phyloP scores from a whole-genome alignment of 2,329 filamentous ascomycete species.

The Rutstroemia sp. region DNA sequence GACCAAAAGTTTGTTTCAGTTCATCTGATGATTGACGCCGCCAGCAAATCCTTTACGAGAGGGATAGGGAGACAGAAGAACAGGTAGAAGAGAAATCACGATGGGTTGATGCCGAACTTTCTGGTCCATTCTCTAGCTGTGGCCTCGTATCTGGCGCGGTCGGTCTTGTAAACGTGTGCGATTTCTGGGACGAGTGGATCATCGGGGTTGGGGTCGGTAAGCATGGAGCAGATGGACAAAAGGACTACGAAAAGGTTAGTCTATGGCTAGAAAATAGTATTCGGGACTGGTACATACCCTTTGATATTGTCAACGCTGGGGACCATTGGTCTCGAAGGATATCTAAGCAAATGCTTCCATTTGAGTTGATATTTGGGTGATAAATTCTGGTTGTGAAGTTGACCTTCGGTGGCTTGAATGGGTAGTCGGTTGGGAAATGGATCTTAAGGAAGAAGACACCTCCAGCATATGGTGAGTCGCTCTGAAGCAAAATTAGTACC shows the following conservation, averaged over 20 bases:
- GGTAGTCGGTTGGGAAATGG: slow-evolving; percentile 99
- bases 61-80: slow-evolving; percentile 14
- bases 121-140: slow-evolving; percentile 97
- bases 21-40: slow-evolving; percentile 19
- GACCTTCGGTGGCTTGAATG: slow-evolving; percentile 99
- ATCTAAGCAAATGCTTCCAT: slow-evolving; percentile 97
- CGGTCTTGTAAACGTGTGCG: slow-evolving; percentile 99
- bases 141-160: slow-evolving; percentile 89
- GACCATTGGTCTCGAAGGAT: slow-evolving; percentile 99
- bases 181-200: slow-evolving; percentile 98
- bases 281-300: slow-evolving; percentile 55
- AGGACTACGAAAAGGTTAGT: slow-evolving; percentile 54
- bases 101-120: slow-evolving; percentile 82
- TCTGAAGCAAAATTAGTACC: slow-evolving; percentile 4
- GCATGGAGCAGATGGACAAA: slow-evolving; percentile 98
- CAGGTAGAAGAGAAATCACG: slow-evolving; percentile 15
- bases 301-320: slow-evolving; percentile 94
- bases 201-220: slow-evolving; percentile 98
- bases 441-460: slow-evolving; percentile 99
- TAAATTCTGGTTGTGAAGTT: slow-evolving; percentile 99
- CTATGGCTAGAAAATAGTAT: not conserved
- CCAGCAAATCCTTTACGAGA: slow-evolving; percentile 24
- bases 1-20: slow-evolving; percentile 11
- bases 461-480: slow-evolving; percentile 80
- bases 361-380: slow-evolving; percentile 99